Evolutionary conservation across 1,139 yeast species (phyloP).

Genomic region (Sugiyamaella pinicola): DNA sequence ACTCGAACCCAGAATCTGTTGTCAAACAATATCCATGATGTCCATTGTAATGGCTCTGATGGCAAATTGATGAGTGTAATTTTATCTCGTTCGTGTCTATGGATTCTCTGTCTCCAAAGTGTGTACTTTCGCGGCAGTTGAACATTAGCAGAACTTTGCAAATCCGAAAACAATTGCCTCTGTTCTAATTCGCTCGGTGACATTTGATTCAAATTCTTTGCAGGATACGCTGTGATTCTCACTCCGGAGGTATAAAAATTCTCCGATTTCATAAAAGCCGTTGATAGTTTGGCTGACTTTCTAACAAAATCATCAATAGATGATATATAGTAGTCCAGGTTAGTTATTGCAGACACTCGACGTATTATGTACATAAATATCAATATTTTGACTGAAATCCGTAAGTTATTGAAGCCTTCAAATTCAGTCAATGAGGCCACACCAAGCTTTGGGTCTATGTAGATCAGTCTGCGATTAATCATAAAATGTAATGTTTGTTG

Average conservation of each 20-base stretch:
- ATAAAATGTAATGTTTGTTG: constrained; percentile 13
- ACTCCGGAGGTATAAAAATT: constrained; percentile 20
- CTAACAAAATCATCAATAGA: constrained; percentile 21
- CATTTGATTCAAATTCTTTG: background rate
- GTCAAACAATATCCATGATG: constrained; percentile 36
- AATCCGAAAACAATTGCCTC: background rate
- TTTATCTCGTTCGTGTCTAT: background rate
- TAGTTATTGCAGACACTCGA: constrained; percentile 23
- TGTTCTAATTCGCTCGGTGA: background rate
- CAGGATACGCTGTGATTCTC: constrained; percentile 7
- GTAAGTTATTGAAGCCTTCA: constrained; percentile 18
- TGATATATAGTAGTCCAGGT: constrained; percentile 25
- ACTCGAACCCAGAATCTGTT: constrained; percentile 38
- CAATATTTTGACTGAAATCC: constrained; percentile 19
- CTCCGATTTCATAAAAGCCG: background rate
- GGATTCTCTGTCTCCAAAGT: constrained; percentile 17
- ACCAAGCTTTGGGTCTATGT: constrained; percentile 18
- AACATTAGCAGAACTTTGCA: background rate
- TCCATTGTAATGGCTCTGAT: constrained; percentile 23
- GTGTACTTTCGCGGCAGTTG: constrained; percentile 4
- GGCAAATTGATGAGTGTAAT: background rate
- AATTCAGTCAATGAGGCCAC: constrained; percentile 17
- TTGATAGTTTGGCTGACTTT: background rate
- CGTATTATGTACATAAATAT: constrained; percentile 21
- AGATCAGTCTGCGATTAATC: constrained; percentile 5